Conservation (phyloP, 371 early-diverging fungal genomes). For the Rhizopus delemar region DNA sequence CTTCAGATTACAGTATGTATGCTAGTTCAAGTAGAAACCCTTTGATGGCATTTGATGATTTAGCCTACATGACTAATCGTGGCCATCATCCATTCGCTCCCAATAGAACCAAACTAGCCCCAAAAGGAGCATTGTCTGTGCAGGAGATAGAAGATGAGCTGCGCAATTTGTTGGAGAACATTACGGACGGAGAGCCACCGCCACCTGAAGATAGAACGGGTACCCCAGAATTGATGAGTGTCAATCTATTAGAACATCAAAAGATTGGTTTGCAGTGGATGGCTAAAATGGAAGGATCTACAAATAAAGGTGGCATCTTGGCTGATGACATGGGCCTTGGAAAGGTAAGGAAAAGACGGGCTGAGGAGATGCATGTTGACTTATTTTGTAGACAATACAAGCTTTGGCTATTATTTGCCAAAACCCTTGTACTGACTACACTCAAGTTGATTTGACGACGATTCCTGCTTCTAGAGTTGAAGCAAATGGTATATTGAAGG, state of each 20-base stretch:
- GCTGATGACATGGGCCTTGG: constrained; percentile 72
- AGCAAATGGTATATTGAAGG: constrained; percentile 52
- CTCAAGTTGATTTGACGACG: constrained; percentile 5
- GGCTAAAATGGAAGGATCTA: constrained; percentile 52
- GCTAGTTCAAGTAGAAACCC: too few relatives aligned
- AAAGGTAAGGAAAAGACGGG: constrained; percentile 25
- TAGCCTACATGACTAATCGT: too few relatives aligned
- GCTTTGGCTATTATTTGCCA: constrained; percentile 73
- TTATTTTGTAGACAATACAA: constrained; percentile 65
- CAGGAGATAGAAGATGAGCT: constrained; percentile 41
- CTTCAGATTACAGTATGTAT: too few relatives aligned
- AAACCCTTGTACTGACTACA: constrained; percentile 34
- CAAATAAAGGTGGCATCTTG: constrained; percentile 70
- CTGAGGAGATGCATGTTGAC: neutral
- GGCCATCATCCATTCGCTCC: neutral
- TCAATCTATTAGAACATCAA: constrained; percentile 63
- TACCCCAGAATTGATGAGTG: constrained; percentile 52
- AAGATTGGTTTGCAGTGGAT: constrained; percentile 69
- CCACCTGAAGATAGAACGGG: constrained; percentile 50
- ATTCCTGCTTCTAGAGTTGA: neutral
- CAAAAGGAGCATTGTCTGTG: neutral
- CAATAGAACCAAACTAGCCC: too few relatives aligned
- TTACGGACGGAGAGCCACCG: constrained; percentile 40
- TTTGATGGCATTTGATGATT: too few relatives aligned
- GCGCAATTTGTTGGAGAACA: constrained; percentile 42